Percentiles rank a stretch among this genome's conserved stretches.
Conservation (phyloP, 768 basidiomycete genomes). For the Pholiota molesta region DNA sequence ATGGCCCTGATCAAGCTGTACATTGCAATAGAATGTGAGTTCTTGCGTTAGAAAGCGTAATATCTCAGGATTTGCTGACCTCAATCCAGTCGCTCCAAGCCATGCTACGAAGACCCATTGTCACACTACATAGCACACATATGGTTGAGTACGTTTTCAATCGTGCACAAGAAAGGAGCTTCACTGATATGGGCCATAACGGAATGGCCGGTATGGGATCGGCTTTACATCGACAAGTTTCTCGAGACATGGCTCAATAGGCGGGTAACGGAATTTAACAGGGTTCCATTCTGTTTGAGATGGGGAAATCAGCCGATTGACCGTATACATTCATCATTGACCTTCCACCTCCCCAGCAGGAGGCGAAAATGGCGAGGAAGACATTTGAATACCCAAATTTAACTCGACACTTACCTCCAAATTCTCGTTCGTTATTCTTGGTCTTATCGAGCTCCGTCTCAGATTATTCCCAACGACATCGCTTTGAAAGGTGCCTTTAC, state of each 20-base stretch:
- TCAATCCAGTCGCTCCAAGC: conserved; percentile 76
- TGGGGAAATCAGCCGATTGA: neutral
- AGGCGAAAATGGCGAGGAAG: neutral
- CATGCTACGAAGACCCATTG: conserved; percentile 72
- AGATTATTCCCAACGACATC: neutral
- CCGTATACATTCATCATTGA: neutral
- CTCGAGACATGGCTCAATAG: conserved; percentile 42
- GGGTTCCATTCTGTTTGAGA: conserved; percentile 54
- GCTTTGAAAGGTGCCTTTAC: neutral
- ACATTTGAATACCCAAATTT: neutral
- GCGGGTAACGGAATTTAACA: conserved; percentile 53
- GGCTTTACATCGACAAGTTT: conserved; percentile 50
- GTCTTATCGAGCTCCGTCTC: neutral
- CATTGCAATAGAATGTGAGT: neutral
- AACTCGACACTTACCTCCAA: conserved; percentile 24
- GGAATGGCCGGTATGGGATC: conserved; percentile 68
- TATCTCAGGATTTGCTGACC: conserved; percentile 31
- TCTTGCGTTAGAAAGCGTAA: neutral
- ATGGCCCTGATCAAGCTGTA: conserved; percentile 64
- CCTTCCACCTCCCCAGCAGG: neutral
- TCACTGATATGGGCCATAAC: conserved; percentile 65
- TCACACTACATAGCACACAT: conserved; percentile 45
- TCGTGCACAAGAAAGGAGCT: conserved; percentile 23
- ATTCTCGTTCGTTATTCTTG: conserved; percentile 22
- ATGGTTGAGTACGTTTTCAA: neutral